Evolutionary conservation across 495 filamentous ascomycete species (phyloP).

Genomic region (Aspergillus baeticus): DNA sequence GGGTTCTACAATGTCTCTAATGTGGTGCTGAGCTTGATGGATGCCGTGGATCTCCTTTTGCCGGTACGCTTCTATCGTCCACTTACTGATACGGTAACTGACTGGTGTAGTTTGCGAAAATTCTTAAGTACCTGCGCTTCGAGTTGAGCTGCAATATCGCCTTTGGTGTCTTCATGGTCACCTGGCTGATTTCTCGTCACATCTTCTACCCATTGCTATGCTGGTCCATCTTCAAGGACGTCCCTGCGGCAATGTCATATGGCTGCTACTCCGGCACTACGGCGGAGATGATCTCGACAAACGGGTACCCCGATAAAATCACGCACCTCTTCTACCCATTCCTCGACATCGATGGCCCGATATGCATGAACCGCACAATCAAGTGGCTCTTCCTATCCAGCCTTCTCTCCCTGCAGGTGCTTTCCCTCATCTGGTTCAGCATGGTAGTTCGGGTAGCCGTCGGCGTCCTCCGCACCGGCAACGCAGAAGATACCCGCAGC

Average conservation of each 20-base stretch:
- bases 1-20: slow-evolving; percentile 66
- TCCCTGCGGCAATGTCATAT: slow-evolving; percentile 57
- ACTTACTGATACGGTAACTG: neutral
- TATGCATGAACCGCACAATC: slow-evolving; percentile 66
- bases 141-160: slow-evolving; percentile 73
- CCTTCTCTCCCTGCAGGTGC: slow-evolving; percentile 68
- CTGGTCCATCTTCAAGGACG: slow-evolving; percentile 76
- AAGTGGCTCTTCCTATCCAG: slow-evolving; percentile 64
- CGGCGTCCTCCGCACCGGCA: slow-evolving; percentile 63
- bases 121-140: slow-evolving; percentile 84
- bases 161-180: slow-evolving; percentile 83
- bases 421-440: slow-evolving; percentile 75
- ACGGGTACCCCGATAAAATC: slow-evolving; percentile 46
- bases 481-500: slow-evolving; percentile 74
- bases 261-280: slow-evolving; percentile 69
- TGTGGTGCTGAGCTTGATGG: slow-evolving; percentile 88
- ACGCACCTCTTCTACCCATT: slow-evolving; percentile 63
- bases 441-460: slow-evolving; percentile 73
- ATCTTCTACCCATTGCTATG: slow-evolving; percentile 73
- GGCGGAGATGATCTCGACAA: slow-evolving; percentile 57
- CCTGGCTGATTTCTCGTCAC: slow-evolving; percentile 84
- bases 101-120: slow-evolving; percentile 75
- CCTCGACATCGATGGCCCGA: slow-evolving; percentile 53
- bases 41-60: slow-evolving; percentile 84
- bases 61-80: slow-evolving; percentile 52